Conservation (phyloP, 129 eudicot genomes). For the Tagetes erecta region DNA sequence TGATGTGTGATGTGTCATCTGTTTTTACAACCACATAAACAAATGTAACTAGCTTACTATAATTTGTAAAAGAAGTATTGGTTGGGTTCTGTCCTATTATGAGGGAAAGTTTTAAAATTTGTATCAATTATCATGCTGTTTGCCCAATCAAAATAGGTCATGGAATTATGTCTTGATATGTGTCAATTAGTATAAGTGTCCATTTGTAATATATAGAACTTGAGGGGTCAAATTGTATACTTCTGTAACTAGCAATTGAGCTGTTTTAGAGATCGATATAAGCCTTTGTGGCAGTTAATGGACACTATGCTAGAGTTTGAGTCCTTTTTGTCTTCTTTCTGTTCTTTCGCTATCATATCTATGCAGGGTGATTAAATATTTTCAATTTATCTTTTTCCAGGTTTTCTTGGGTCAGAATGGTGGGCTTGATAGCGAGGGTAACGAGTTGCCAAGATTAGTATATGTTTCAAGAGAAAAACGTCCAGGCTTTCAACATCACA, state of each 20-base stretch:
- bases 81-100: background rate
- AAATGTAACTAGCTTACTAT: background rate
- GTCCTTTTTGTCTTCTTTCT: too few species aligned
- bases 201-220: too few species aligned
- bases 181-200: too few species aligned
- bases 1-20: background rate
- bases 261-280: too few species aligned
- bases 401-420: slow-evolving; percentile 98
- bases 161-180: background rate
- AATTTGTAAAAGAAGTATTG: background rate
- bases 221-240: too few species aligned
- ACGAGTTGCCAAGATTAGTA: slow-evolving; percentile 88
- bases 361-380: background rate
- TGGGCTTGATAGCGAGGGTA: slow-evolving; percentile 93
- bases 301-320: too few species aligned
- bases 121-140: background rate
- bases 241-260: too few species aligned
- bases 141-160: background rate
- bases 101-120: background rate
- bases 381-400: slow-evolving; percentile 35
- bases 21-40: background rate
- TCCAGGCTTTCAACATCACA: slow-evolving; percentile 97
- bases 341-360: background rate
- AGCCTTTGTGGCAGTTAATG: too few species aligned
- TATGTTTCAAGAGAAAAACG: slow-evolving; percentile 99